Evolutionary conservation across 2,329 filamentous ascomycete species (phyloP).

Genomic region (Cytospora mali): DNA sequence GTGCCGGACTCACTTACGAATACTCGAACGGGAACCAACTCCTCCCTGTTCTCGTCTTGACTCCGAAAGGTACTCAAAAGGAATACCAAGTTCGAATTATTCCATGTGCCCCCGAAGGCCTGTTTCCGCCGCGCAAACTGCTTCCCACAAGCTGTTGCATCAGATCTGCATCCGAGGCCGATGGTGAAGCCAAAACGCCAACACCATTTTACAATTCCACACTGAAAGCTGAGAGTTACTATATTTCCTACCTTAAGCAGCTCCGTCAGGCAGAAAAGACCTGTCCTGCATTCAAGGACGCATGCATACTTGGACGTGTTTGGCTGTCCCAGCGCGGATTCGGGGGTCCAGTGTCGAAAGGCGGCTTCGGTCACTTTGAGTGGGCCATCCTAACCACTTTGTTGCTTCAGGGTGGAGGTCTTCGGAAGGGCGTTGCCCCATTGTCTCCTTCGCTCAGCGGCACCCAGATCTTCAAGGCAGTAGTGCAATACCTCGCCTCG

Average conservation of each 20-base stretch:
- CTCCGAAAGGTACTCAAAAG: constrained; percentile 32
- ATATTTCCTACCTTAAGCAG: constrained; percentile 73
- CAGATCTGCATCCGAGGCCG: constrained; percentile 53
- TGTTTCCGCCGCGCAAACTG: constrained; percentile 74
- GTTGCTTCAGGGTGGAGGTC: constrained; percentile 75
- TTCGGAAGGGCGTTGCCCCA: constrained; percentile 69
- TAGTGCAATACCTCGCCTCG: constrained; percentile 80
- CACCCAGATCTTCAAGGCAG: constrained; percentile 93
- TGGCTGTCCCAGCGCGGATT: constrained; percentile 92
- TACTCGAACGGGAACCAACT: constrained; percentile 73
- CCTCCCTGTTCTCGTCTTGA: constrained; percentile 65
- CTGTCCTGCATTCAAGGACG: constrained; percentile 76
- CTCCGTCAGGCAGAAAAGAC: constrained; percentile 70
- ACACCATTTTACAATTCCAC: constrained; percentile 91
- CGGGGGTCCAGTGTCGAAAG: constrained; percentile 65
- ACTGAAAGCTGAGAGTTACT: constrained; percentile 74
- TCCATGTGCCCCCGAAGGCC: constrained; percentile 67
- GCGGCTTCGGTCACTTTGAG: constrained; percentile 92
- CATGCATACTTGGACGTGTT: constrained; percentile 80
- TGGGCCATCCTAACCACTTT: constrained; percentile 82
- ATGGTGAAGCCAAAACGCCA: constrained; percentile 42
- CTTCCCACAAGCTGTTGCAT: constrained; percentile 71
- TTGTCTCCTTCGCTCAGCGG: constrained; percentile 82
- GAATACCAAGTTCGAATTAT: constrained; percentile 71
- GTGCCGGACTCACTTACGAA: constrained; percentile 64